Evolutionary conservation across 495 filamentous ascomycete species (phyloP).

Genomic region (Podospora conica): DNA sequence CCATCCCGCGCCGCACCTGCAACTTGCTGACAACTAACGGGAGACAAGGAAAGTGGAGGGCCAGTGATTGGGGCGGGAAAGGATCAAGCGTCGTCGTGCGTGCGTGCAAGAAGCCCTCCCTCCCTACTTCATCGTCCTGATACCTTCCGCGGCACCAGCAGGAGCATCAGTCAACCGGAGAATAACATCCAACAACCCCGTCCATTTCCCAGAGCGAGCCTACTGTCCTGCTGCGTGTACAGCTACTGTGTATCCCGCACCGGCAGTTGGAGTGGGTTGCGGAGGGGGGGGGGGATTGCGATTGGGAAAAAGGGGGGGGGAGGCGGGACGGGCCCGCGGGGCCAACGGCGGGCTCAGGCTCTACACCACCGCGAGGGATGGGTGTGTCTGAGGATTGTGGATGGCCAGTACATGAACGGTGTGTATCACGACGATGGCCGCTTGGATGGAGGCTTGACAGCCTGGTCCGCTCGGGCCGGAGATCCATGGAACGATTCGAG

Average conservation of each 20-base stretch:
- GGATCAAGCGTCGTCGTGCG: not conserved
- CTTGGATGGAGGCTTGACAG: not conserved
- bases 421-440: not conserved
- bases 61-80: not conserved
- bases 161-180: not conserved
- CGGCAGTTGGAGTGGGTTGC: not conserved
- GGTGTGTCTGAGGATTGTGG: not conserved
- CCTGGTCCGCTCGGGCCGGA: not conserved
- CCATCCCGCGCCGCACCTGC: not conserved
- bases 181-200: not conserved
- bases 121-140: too few relatives aligned
- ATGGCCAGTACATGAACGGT: not conserved
- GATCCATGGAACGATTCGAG: not conserved
- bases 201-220: not conserved
- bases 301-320: not conserved
- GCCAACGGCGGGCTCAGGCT: too few relatives aligned
- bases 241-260: not conserved
- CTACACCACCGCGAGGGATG: not conserved
- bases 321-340: not conserved
- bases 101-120: not conserved
- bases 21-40: not conserved
- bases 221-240: not conserved
- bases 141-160: too few relatives aligned
- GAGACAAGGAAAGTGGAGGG: not conserved
- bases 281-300: not conserved